Base-by-base conservation (phyloP, 495 filamentous ascomycete species). In the Neohortaea acidophila region DNA sequence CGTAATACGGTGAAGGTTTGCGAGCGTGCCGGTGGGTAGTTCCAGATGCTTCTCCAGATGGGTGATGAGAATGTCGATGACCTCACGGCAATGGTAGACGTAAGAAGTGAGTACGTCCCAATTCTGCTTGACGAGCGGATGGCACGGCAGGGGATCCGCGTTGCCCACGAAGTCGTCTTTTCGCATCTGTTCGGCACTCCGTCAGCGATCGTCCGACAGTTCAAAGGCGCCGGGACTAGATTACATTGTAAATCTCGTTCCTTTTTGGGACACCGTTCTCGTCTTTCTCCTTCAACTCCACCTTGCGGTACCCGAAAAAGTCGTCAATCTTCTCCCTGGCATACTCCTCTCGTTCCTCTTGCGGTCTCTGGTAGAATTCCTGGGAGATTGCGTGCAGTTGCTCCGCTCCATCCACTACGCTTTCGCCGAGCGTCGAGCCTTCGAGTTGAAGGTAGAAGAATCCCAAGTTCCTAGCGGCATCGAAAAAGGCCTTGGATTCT, bases 161-260 rank as follows among this genome's bases (percentile, higher is more conserved):
- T 41, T 41, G 37, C 38, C 44, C 4, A 36, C 14, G 44, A 47
- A 41, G 38, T 47, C 44, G 38, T 47, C 44, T 27, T 47, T 47
- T 23, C 38, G 38, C 28, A 41, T 33, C 38, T 33, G 15, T 33
- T 33, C 4, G 17, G 12, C 17, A 21, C 10, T 9, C 18, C 32
- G 28, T 31, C n/a, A 31, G 28, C 4, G n/a, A 11, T 6, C 17
- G 28, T 4, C 7, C n/a, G 24, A 31, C n/a, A 18, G 9, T 22
- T 31, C 35, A 37, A 37, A 11, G 15, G 29, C n/a, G 17, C 17
- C 4, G 28, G n/a, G n/a, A 13, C 6, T 31, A 31, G 19, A 56
- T 20, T 25, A 78, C 66, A 55, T 77, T 77, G 47, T 76, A 77
- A 47, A 75, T 75, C 51, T 78, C 73, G 50, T 73, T 72, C 28